Evolutionary conservation across 768 basidiomycete species (phyloP), one percentile per base, ranked within the genome.

Genomic region (Botryobasidium botryosum): DNA sequence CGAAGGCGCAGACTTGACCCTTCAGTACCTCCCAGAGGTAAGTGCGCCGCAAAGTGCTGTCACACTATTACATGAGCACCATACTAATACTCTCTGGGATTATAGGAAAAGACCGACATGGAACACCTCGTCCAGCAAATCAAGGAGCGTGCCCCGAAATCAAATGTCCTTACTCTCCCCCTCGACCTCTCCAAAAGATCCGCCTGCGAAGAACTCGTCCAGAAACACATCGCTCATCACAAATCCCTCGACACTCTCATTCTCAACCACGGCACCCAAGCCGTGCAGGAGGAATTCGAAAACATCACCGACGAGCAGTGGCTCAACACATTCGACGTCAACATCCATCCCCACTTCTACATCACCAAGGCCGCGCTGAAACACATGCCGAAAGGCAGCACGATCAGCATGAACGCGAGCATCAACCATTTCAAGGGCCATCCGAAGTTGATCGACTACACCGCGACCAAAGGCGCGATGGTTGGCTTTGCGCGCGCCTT

Each of bases 401-500:
- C 59, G n/a, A 70, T 72, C 54, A 63, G 65, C 53, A 67, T 64
- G 59, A 68, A 68, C 48, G 59, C 61, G 0, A 63, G 60, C 43
- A 62, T 67, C 56, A 71, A 70, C 57, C 60, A 59, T 13, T 63
- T 62, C 40, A 57, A 67, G 26, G 68, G 67, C 0, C 66, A 68
- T 43, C 64, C 64, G 5, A 62, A 68, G 48, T 59, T 74, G 20
- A 53, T 72, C 31, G 71, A 74, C 57, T 74, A 71, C 57, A 71
- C 70, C 13, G 55, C 68, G 6, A 71, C 71, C 23, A 73, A 73
- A 54, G 71, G 72, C 7, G 67, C 70, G 6, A 68, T 72, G 47
- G 60, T 71, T 41, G 62, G 55, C 12, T 69, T 71, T 55, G 64
- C 66, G 40, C 57, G 71, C 23, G 66, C 64, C 0, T 56, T 72